Percentiles rank a stretch among this genome's conserved stretches.
phyloP scores from a whole-genome alignment of 768 basidiomycete genomes.

The Xerocomus brunneocitrinus region DNA sequence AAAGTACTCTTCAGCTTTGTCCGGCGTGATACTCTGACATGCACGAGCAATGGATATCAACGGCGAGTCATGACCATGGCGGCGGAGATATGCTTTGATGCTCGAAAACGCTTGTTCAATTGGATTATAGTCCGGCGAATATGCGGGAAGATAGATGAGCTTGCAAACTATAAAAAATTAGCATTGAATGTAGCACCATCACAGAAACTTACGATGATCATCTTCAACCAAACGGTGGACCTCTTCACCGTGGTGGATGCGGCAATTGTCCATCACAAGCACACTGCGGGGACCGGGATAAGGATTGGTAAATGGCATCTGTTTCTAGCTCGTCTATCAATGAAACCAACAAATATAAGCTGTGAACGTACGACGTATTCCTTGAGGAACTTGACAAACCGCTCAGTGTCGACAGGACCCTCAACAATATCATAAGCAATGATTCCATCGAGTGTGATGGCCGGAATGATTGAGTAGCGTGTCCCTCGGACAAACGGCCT shows the following conservation, averaged over 20 bases:
- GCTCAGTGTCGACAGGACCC: slow-evolving; percentile 9
- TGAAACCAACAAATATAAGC: too few relatives aligned
- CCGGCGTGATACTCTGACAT: slow-evolving; percentile 1
- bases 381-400: slow-evolving; percentile 7
- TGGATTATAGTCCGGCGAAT: too few relatives aligned
- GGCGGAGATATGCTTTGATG: too few relatives aligned
- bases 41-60: not conserved
- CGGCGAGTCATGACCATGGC: too few relatives aligned
- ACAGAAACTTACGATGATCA: slow-evolving; percentile 15
- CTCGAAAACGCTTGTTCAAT: too few relatives aligned
- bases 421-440: slow-evolving; percentile 16
- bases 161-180: too few relatives aligned
- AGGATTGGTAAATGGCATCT: not conserved
- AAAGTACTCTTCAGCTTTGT: slow-evolving; percentile 5
- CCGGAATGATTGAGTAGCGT: slow-evolving; percentile 12
- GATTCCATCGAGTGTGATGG: slow-evolving; percentile 20
- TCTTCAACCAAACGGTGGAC: slow-evolving; percentile 14
- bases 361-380: slow-evolving; percentile 3
- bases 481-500: not conserved
- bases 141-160: too few relatives aligned
- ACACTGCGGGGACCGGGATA: not conserved
- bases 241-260: slow-evolving; percentile 20
- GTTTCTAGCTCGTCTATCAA: not conserved
- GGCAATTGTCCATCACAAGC: slow-evolving; percentile 21
- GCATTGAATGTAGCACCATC: too few relatives aligned